Percentiles rank a stretch among this genome's conserved stretches.
These are phyloP conservation scores for Pyrrhoderma noxium DNA, from an alignment of 1,284 basidiomycete genomes.

Conservation along the genomic window DNA sequence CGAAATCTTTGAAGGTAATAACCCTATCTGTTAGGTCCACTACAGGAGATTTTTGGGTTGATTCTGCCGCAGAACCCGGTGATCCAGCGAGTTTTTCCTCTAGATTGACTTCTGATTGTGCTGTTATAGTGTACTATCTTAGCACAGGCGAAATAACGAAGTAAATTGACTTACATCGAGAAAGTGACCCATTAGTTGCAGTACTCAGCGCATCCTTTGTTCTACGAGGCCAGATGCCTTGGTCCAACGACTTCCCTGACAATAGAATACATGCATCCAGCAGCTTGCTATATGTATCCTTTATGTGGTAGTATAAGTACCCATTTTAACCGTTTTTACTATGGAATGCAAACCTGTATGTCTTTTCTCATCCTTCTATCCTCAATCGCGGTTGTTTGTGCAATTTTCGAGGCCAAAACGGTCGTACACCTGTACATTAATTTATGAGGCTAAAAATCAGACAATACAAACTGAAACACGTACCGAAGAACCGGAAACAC, in stretches of 20 bases:
- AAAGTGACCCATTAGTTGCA: slow-evolving; percentile 63
- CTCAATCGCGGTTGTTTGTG: slow-evolving; percentile 84
- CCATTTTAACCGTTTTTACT: background rate
- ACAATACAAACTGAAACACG: slow-evolving; percentile 17
- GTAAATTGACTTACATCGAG: slow-evolving; percentile 31
- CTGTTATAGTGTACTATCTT: slow-evolving; percentile 1
- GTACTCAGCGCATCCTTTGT: slow-evolving; percentile 53
- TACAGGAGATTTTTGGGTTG: background rate
- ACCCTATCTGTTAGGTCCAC: slow-evolving; percentile 4
- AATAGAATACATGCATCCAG: slow-evolving; percentile 75
- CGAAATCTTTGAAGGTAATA: background rate
- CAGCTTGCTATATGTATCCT: slow-evolving; percentile 83
- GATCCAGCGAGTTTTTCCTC: slow-evolving; percentile 11
- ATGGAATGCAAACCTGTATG: slow-evolving; percentile 51
- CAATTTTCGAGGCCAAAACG: slow-evolving; percentile 76
- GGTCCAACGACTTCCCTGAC: slow-evolving; percentile 69
- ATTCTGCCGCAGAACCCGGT: background rate
- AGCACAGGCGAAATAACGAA: background rate
- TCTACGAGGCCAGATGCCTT: slow-evolving; percentile 73
- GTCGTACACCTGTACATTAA: slow-evolving; percentile 59
- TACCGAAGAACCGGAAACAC: slow-evolving; percentile 73
- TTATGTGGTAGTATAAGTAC: background rate
- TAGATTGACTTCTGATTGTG: slow-evolving; percentile 14
- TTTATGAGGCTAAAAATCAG: background rate
- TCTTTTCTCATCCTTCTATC: slow-evolving; percentile 87